Percentiles rank a stretch among this genome's conserved stretches.
Evolutionary conservation across 1,284 basidiomycete genomes (phyloP).

Genomic region (Flammula alnicola): DNA sequence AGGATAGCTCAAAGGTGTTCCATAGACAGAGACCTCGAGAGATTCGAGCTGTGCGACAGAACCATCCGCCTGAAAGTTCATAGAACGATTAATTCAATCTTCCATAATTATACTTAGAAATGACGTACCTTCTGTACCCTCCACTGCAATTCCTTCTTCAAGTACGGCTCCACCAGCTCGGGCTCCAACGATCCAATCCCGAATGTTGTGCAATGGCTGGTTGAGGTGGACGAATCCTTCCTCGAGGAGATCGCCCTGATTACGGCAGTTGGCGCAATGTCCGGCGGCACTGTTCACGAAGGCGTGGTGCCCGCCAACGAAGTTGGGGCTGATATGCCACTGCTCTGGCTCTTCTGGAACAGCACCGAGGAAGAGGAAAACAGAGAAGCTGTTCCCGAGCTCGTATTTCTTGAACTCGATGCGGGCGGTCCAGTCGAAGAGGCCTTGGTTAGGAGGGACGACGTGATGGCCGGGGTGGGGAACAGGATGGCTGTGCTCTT

Average conservation of each 20-base stretch:
- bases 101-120: neutral
- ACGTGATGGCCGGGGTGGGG: slow-evolving; percentile 4
- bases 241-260: slow-evolving; percentile 39
- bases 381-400: slow-evolving; percentile 43
- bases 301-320: slow-evolving; percentile 43
- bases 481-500: neutral
- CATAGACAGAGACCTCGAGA: slow-evolving; percentile 35
- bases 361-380: slow-evolving; percentile 46
- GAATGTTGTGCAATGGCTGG: slow-evolving; percentile 35
- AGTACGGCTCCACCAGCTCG: slow-evolving; percentile 41
- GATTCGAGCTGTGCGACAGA: slow-evolving; percentile 29
- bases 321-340: slow-evolving; percentile 38
- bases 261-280: slow-evolving; percentile 45
- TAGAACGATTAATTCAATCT: neutral
- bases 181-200: slow-evolving; percentile 37
- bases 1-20: slow-evolving; percentile 31
- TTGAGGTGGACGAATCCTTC: slow-evolving; percentile 63
- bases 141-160: slow-evolving; percentile 43
- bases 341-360: slow-evolving; percentile 39
- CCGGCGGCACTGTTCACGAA: slow-evolving; percentile 45
- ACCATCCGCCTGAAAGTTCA: slow-evolving; percentile 24
- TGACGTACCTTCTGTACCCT: slow-evolving; percentile 37
- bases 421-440: slow-evolving; percentile 48
- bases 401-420: slow-evolving; percentile 47
- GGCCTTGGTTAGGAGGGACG: slow-evolving; percentile 18